Evolutionary conservation across 208 protist genomes (phyloP).

Genomic region (Acanthamoeba castellanii): DNA sequence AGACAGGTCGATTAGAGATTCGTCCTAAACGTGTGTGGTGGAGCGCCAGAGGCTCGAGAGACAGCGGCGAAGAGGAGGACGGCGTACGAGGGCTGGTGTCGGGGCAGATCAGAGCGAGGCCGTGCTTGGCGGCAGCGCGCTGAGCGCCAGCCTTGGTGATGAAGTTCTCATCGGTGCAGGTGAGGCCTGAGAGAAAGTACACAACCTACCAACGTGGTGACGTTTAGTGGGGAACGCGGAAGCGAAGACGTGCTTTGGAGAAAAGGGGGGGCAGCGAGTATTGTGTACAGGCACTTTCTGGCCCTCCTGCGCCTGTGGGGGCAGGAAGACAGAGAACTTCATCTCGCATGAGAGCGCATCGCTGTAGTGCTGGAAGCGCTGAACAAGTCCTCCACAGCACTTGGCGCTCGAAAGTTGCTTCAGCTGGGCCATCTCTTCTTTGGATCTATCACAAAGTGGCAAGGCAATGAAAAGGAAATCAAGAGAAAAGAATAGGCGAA

Average conservation of each 20-base stretch:
- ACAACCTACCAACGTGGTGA: constrained; percentile 62
- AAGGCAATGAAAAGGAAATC: background rate
- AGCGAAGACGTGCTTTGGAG: background rate
- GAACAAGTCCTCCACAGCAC: constrained; percentile 72
- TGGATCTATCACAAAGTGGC: background rate
- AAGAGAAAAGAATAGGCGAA: background rate
- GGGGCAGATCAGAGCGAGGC: constrained; percentile 83
- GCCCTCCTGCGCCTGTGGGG: constrained; percentile 1
- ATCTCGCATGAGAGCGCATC: constrained; percentile 55
- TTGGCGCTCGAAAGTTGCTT: constrained; percentile 61
- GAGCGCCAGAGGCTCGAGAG: too few species aligned
- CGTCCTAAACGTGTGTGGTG: background rate
- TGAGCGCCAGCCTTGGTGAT: constrained; percentile 86
- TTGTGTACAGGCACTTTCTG: constrained; percentile 23
- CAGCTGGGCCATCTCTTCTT: constrained; percentile 52
- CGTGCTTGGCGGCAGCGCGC: constrained; percentile 70
- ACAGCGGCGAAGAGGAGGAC: background rate
- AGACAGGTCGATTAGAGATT: too few species aligned
- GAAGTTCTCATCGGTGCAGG: constrained; percentile 92
- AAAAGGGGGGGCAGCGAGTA: background rate
- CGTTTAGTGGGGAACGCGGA: background rate
- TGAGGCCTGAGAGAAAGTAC: constrained; percentile 89
- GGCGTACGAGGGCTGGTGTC: constrained; percentile 86
- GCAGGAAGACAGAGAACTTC: constrained; percentile 76
- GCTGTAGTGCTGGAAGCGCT: constrained; percentile 39